These are phyloP conservation scores for Ambrosiella beaveri DNA, from an alignment of 2,329 filamentous ascomycete species.

Conservation along the genomic window DNA sequence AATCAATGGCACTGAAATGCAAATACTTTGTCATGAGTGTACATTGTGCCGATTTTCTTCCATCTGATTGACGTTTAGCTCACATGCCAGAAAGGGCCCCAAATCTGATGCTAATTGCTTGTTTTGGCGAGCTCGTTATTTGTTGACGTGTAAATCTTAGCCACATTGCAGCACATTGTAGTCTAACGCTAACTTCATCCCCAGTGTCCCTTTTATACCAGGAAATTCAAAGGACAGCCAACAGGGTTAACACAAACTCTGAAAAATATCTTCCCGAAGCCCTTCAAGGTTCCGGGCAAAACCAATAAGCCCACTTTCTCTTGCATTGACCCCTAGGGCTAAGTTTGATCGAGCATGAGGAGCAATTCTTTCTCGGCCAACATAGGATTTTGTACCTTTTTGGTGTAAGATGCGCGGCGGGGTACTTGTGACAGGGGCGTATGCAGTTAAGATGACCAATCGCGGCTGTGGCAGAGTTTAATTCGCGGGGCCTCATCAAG, in stretches of 20 bases:
- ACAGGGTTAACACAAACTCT: not conserved
- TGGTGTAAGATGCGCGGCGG: not conserved
- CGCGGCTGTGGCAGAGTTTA: not conserved
- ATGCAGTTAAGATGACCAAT: not conserved
- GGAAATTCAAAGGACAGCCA: not conserved
- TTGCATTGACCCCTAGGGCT: conserved; percentile 2
- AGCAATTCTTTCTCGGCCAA: not conserved
- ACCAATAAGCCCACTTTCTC: not conserved
- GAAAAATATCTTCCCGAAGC: not conserved
- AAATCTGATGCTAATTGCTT: not conserved
- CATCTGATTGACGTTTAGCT: not conserved
- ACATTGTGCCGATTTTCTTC: no score
- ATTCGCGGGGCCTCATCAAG: not conserved
- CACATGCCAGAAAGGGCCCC: not conserved
- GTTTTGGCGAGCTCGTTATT: not conserved
- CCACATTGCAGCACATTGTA: not conserved
- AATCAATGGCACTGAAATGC: no score
- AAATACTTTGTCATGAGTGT: no score
- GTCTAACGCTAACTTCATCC: not conserved
- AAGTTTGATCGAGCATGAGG: not conserved
- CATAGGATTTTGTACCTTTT: not conserved
- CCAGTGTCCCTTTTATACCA: not conserved
- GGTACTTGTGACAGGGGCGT: not conserved
- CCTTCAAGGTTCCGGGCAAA: not conserved
- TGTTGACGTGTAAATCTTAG: not conserved